Percentiles rank a stretch among this genome's conserved stretches.
Conservation (phyloP, 2,329 filamentous ascomycete species). For the Penicillium paneum region DNA sequence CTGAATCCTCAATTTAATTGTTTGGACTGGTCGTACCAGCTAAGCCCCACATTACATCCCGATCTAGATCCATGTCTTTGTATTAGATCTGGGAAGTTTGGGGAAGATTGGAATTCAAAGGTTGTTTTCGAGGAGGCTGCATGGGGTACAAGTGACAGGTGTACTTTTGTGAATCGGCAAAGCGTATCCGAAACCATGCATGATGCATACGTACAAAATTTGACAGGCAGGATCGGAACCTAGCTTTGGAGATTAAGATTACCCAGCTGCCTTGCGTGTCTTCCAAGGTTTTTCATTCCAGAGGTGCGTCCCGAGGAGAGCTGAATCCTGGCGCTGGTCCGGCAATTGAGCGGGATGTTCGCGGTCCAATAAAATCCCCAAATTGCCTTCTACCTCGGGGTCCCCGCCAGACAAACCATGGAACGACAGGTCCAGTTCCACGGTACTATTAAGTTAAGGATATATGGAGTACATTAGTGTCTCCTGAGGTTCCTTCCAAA, state of each 20-base stretch:
- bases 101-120: neutral
- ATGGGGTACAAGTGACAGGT: neutral
- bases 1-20: neutral
- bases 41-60: neutral
- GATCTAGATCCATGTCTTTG: constrained; percentile 3
- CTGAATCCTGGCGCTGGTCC: constrained; percentile 1
- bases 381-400: neutral
- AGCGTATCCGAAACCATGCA: neutral
- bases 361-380: constrained; percentile 18
- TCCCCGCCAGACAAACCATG: constrained; percentile 10
- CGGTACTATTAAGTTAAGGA: constrained; percentile 11
- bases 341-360: constrained; percentile 13
- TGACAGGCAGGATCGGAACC: neutral
- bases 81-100: neutral
- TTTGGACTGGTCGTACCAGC: neutral
- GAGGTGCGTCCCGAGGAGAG: constrained; percentile 6
- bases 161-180: constrained; percentile 5
- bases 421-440: constrained; percentile 9
- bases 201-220: neutral
- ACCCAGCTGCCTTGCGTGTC: neutral
- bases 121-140: neutral
- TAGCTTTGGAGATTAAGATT: neutral
- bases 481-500: neutral
- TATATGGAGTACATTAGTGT: constrained; percentile 8
- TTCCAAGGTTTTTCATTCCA: neutral